Base-by-base conservation (phyloP, 169 alveolate genomes). In the Cryptosporidium xiaoi region DNA sequence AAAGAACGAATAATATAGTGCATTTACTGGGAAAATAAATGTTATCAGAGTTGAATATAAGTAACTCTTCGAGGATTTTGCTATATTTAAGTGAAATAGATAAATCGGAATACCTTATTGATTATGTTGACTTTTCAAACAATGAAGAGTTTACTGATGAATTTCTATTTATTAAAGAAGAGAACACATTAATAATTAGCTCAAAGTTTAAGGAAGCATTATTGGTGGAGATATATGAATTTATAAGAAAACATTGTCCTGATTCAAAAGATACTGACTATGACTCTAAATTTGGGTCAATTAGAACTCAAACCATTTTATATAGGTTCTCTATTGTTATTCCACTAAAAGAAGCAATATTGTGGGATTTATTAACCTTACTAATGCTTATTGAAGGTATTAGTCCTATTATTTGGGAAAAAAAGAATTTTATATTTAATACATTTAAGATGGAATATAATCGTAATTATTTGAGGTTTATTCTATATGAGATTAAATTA, bases 351-450 rank as follows among this genome's bases (percentile, higher is more conserved):
- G 87, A 62, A 4, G 34, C 77, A 8, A 60, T 77, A 55, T 34
- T 58, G 46, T 77, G 87, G 87, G 87, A 77, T 51, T 12, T 77
- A 7, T 36, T 77, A 60, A 60, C 87, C 18, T 60, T 77, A 40
- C n/a, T 77, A n/a, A 77, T 77, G 16, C 51, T 55, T 12, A 1
- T 77, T 29, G 87, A 77, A 36, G 64, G 87, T 12, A 36, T 16
- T 27, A 77, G 64, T 46, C 71, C 71, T 1, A 65, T 34, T 13
- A 77, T 77, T 24, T 77, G 87, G 87, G 69, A 62, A 20, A 77
- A 66, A 24, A 58, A 71, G 50, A 36, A 36, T 36, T 31, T 31
- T 13, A n/a, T 77, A 18, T 27, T 77, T n/a, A 51, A n/a, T 40
- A 40, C 10, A 40, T 8, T 40, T 40, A 33, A 64, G 40, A 53